These are phyloP conservation scores for Tetraselmis striata DNA, from an alignment of 139 green algal genomes.

Conservation along the genomic window DNA sequence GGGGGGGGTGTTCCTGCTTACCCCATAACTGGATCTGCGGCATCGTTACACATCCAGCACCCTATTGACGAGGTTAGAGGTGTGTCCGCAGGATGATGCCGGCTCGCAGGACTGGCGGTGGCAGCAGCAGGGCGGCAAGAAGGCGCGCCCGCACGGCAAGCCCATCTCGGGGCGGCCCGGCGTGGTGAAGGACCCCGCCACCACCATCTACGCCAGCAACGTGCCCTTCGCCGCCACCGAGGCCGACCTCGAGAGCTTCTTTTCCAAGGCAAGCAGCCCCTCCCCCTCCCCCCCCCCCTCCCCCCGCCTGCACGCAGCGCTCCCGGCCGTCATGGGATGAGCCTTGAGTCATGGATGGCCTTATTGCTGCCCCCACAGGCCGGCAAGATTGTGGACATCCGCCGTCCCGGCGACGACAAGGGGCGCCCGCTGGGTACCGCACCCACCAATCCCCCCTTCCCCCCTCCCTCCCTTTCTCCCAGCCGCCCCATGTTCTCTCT, in stretches of 20 bases:
- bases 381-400: not conserved
- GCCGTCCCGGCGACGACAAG: not conserved
- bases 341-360: not conserved
- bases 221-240: conserved; percentile 58
- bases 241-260: conserved; percentile 60
- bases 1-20: conserved; percentile 5
- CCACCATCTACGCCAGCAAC: conserved; percentile 68
- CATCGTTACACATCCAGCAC: too few species aligned
- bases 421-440: not conserved
- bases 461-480: too few species aligned
- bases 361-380: not conserved
- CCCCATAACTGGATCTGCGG: not conserved
- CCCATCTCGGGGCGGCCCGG: conserved; percentile 19
- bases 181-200: conserved; percentile 51
- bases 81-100: not conserved
- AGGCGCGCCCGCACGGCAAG: conserved; percentile 16
- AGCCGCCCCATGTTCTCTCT: too few species aligned
- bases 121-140: conserved; percentile 43
- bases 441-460: too few species aligned
- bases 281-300: not conserved
- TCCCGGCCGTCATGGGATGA: not conserved
- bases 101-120: conserved; percentile 42
- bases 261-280: conserved; percentile 45
- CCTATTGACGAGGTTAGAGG: too few species aligned
- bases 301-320: too few species aligned